phyloP scores from a whole-genome alignment of 495 filamentous ascomycete genomes.

The Penicillium fimorum region DNA sequence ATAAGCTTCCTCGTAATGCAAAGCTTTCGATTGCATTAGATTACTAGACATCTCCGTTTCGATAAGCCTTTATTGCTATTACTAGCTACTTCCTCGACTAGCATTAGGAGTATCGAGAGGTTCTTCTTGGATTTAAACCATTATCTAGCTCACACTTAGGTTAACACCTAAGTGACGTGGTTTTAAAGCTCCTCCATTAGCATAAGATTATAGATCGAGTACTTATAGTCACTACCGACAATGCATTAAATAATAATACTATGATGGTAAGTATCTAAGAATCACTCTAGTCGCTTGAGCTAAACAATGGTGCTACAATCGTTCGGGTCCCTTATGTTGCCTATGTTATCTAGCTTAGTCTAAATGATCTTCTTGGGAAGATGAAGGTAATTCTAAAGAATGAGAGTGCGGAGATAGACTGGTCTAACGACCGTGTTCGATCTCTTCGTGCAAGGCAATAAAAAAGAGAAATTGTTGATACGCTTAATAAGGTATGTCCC shows the following conservation, averaged over 20 bases:
- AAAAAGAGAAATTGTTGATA: neutral
- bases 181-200: too few species aligned
- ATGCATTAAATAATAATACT: constrained; percentile 1
- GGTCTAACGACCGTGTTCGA: neutral
- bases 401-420: neutral
- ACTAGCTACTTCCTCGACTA: too few species aligned
- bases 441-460: neutral
- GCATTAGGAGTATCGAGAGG: too few species aligned
- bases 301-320: constrained; percentile 7
- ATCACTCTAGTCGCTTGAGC: constrained; percentile 1
- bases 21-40: too few species aligned
- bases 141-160: too few species aligned
- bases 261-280: constrained; percentile 7
- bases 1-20: too few species aligned
- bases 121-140: too few species aligned
- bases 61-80: too few species aligned
- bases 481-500: neutral
- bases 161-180: too few species aligned
- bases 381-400: constrained; percentile 3
- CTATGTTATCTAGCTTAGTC: constrained; percentile 3
- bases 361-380: constrained; percentile 6
- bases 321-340: neutral
- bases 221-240: constrained; percentile 3
- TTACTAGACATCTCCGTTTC: too few species aligned
- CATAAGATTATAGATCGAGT: neutral